Base-by-base conservation (phyloP, 176 grass and related monocot genomes). In the Miscanthus lutarioriparius region DNA sequence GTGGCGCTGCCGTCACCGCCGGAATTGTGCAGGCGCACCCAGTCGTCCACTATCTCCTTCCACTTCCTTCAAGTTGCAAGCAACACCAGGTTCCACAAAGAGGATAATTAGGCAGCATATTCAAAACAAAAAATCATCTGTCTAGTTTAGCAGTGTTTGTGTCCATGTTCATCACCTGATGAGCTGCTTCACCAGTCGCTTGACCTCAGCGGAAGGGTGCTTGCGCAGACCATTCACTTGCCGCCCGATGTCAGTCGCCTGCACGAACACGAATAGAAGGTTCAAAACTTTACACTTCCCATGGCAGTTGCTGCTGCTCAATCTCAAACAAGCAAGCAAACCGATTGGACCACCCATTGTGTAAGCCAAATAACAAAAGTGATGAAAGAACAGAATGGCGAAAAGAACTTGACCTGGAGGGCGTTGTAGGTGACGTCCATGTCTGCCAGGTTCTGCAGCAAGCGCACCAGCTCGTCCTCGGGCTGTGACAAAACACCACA, bases 201-300 rank as follows among this genome's bases (percentile, higher is more conserved):
- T 88, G 82, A 95, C 91, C 71, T 92, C 88, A 1, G 17, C 79
- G 0, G 87, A 92, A 5, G 83, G 51, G 77, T 95, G 88, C 86
- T 91, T 95, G 20, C 88, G 79, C 9, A 92, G 86, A 59, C 70
- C 65, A 67, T 83, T 92, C 40, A 95, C 93, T 5, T 86, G 88
- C 43, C 86, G 86, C 16, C 90, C 88, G 63, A 95, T 91, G 74
- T 92, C 93, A 5, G 93, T 86, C 80, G 85, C 85, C 93, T 95
- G 63, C 58, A 67, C 49, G 17, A 58, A 53, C 35, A 70, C 12
- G 25, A 10, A 51, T 14, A 47, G 13, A 47, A 47, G 44, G 11
- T 47, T 47, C 13, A 47, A 15, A 47, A 49, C 47, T 48, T 48
- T 15, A 48, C 45, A 0, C 45, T 48, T 48, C 2, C 45, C 45